Evolutionary conservation across 306 rosid species (phyloP).

Genomic region (Vigna mungo): DNA sequence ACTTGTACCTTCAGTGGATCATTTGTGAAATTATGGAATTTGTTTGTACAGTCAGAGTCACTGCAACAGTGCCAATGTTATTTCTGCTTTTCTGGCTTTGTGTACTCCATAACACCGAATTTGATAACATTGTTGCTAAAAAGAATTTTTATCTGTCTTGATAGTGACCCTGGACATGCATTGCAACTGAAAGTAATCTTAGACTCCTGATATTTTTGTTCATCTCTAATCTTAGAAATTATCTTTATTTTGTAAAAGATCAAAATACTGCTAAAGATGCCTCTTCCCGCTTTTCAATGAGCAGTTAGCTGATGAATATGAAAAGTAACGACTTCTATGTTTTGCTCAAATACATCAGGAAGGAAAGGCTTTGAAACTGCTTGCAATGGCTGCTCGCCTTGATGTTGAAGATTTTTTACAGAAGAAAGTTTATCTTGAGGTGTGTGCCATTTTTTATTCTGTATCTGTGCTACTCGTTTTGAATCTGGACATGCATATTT

Average conservation of each 20-base stretch:
- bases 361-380: slow-evolving; percentile 92
- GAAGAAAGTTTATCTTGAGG: slow-evolving; percentile 96
- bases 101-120: slow-evolving; percentile 10
- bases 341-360: slow-evolving; percentile 61
- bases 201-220: background rate
- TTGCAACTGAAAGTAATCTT: background rate
- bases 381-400: slow-evolving; percentile 93
- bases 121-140: background rate
- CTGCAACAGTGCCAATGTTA: background rate
- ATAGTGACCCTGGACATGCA: slow-evolving; percentile 1
- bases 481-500: slow-evolving; percentile 22
- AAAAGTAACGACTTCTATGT: slow-evolving; percentile 35
- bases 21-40: slow-evolving; percentile 17
- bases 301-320: slow-evolving; percentile 11
- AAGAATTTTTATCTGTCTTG: background rate
- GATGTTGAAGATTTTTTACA: slow-evolving; percentile 89
- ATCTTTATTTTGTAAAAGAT: slow-evolving; percentile 2
- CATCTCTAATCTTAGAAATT: slow-evolving; percentile 2
- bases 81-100: background rate
- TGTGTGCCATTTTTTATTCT: slow-evolving; percentile 47
- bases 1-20: slow-evolving; percentile 33
- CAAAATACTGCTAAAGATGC: background rate
- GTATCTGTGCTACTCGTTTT: slow-evolving; percentile 5
- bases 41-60: background rate
- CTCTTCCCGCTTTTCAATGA: slow-evolving; percentile 3